Evolutionary conservation across 208 protist genomes (phyloP), one percentile per base, ranked within the genome.

Genomic region (Leishmania major): DNA sequence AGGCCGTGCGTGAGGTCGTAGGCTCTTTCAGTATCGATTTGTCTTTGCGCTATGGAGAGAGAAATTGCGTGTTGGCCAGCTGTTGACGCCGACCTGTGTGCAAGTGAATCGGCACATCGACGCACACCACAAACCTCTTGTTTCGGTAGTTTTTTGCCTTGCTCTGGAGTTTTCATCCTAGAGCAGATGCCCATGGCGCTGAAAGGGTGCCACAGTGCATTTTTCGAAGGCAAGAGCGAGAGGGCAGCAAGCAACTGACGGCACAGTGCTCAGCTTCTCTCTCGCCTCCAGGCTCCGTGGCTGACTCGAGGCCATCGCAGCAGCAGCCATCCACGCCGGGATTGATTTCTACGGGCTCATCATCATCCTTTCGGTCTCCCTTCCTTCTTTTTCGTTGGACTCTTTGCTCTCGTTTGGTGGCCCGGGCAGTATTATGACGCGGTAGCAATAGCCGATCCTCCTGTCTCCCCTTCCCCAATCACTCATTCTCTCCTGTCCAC

Each of bases 361-460:
- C 69, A 53, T 82, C 69, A 53, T 82, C 47, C 19, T n/a, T n/a
- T 43, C n/a, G 8, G 49, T 10, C 28, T 78, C 80, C 31, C 19
- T 31, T 11, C 35, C 80, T 31, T 72, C 25, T 47, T 40, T 59
- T 35, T 62, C 51, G 43, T 25, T 77, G 53, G 13, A 45, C 31
- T n/a, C 17, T 5, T 53, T 10, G 22, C 28, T 31, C 1, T 53
- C 19, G 25, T 28, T 45, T 74, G 45, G 47, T 25, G 10, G 35
- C 35, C 0, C 28, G 28, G 19, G 70, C 45, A 13, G 70, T 74
- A 19, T 31, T 51, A 55, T 15, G 40, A 55, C 28, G 25, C 45
- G 45, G 25, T 2, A 4, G 2, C 45, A 19, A 37, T n/a, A 7
- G 5, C 40, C 2, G 28, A 19, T 72, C 67, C 22, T 47, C 25